These are phyloP conservation scores for Eragrostis curvula DNA, from an alignment of 176 grass and related monocot genomes.

Conservation along the genomic window DNA sequence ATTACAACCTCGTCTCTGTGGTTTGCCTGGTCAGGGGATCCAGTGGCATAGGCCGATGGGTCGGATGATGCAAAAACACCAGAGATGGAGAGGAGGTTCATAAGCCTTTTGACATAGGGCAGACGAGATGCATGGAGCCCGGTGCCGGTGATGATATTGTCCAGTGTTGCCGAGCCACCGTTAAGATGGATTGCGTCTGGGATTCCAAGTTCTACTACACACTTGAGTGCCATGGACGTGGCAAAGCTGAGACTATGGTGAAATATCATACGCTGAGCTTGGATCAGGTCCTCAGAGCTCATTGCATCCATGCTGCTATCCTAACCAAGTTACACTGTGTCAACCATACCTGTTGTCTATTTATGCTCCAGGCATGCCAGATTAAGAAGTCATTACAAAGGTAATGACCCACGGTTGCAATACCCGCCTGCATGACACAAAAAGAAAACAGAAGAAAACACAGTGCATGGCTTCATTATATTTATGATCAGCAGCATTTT, in stretches of 20 bases:
- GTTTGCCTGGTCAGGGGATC: not conserved
- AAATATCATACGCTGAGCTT: not conserved
- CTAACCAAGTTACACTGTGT: no score
- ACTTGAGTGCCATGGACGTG: not conserved
- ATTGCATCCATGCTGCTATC: not conserved
- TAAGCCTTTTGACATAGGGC: not conserved
- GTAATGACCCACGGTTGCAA: no score
- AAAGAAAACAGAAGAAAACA: no score
- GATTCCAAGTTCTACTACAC: no score
- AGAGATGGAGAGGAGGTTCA: not conserved
- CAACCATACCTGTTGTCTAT: no score
- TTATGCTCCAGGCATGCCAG: no score
- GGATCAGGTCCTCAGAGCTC: not conserved
- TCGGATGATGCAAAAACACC: not conserved
- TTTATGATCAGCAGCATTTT: no score
- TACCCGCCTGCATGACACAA: no score
- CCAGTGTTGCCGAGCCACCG: not conserved
- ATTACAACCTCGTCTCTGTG: not conserved
- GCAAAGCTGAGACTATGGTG: not conserved
- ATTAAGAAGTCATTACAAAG: no score
- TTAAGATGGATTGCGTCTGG: not conserved
- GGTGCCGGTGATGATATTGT: not conserved
- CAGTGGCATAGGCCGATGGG: no score
- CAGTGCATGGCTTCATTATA: no score
- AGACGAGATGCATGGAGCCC: not conserved